A percentile compares a stretch with the other conserved stretches of the same genome.
Conservation (phyloP, 2,329 filamentous ascomycete species). For the Teratosphaeria destructans region DNA sequence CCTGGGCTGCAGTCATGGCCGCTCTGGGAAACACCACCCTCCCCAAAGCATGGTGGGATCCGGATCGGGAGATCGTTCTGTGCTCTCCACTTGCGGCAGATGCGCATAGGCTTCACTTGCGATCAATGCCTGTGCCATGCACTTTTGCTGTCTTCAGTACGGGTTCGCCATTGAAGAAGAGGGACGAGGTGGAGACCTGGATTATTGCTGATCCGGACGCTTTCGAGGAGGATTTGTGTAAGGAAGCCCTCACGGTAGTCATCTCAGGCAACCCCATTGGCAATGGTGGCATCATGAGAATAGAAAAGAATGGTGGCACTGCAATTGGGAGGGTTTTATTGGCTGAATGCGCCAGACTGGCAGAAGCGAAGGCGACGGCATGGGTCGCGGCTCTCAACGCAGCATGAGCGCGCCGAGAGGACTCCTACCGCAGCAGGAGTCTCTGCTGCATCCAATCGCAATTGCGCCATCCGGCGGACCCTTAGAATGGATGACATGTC, state of each 20-base stretch:
- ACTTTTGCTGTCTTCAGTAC: slow-evolving; percentile 71
- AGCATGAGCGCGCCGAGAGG: not conserved
- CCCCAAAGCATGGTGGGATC: slow-evolving; percentile 72
- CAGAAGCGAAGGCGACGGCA: slow-evolving; percentile 55
- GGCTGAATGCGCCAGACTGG: slow-evolving; percentile 47
- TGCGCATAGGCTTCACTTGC: slow-evolving; percentile 48
- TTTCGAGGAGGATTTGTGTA: slow-evolving; percentile 76
- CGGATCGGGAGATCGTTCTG: slow-evolving; percentile 66
- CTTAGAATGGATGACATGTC: no score
- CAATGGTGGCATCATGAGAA: slow-evolving; percentile 50
- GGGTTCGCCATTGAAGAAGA: slow-evolving; percentile 37
- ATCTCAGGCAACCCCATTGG: slow-evolving; percentile 45
- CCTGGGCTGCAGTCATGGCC: slow-evolving; percentile 74
- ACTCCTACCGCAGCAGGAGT: not conserved
- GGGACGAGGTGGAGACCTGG: slow-evolving; percentile 43
- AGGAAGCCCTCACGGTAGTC: slow-evolving; percentile 72
- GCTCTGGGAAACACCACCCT: slow-evolving; percentile 69
- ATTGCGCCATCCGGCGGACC: not conserved
- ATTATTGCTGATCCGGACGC: slow-evolving; percentile 79
- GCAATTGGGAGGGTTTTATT: slow-evolving; percentile 55
- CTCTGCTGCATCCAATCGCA: not conserved
- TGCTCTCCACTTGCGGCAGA: slow-evolving; percentile 55
- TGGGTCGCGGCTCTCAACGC: slow-evolving; percentile 25
- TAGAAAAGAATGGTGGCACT: slow-evolving; percentile 78
- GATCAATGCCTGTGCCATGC: slow-evolving; percentile 61